Conservation (phyloP, 2,329 filamentous ascomycete genomes). For the Fusarium robinianum region DNA sequence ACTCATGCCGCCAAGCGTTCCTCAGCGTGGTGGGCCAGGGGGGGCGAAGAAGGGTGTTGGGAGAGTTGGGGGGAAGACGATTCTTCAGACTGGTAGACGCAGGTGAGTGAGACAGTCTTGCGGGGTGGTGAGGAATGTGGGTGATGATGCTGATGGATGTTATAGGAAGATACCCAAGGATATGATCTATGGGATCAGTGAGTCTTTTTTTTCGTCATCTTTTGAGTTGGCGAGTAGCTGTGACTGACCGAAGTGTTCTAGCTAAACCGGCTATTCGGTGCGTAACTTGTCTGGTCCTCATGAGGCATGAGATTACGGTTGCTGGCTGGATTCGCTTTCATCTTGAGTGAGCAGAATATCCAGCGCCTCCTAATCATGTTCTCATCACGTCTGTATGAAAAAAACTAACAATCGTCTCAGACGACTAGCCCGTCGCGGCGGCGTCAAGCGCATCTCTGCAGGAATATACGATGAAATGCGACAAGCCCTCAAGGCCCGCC, state of each 20-base stretch:
- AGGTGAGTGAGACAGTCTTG: slow-evolving; percentile 27
- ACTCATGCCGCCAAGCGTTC: slow-evolving; percentile 36
- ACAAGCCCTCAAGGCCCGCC: slow-evolving; percentile 51
- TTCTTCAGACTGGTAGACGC: slow-evolving; percentile 33
- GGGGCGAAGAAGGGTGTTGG: slow-evolving; percentile 19
- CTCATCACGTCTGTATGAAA: too few relatives aligned
- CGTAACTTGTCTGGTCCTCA: slow-evolving; percentile 5
- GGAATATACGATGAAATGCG: slow-evolving; percentile 67
- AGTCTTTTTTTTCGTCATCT: slow-evolving; percentile 31
- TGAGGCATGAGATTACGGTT: not conserved
- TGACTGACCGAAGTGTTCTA: slow-evolving; percentile 34
- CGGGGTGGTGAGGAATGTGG: not conserved
- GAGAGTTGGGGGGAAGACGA: slow-evolving; percentile 22
- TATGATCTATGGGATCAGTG: slow-evolving; percentile 56
- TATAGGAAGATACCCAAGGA: slow-evolving; percentile 55
- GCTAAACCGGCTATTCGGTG: slow-evolving; percentile 61
- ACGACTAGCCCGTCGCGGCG: slow-evolving; percentile 74
- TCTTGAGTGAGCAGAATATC: too few relatives aligned
- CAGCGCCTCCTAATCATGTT: too few relatives aligned
- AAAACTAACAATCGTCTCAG: slow-evolving; percentile 46
- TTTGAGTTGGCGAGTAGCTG: not conserved
- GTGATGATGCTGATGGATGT: slow-evolving; percentile 5
- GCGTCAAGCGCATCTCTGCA: slow-evolving; percentile 73
- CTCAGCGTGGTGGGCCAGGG: slow-evolving; percentile 40
- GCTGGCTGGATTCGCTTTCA: not conserved